A percentile compares a stretch with the other conserved stretches of the same genome.
Evolutionary conservation across 2,329 filamentous ascomycete species (phyloP).

Genomic region (Pseudogymnoascus sp.): DNA sequence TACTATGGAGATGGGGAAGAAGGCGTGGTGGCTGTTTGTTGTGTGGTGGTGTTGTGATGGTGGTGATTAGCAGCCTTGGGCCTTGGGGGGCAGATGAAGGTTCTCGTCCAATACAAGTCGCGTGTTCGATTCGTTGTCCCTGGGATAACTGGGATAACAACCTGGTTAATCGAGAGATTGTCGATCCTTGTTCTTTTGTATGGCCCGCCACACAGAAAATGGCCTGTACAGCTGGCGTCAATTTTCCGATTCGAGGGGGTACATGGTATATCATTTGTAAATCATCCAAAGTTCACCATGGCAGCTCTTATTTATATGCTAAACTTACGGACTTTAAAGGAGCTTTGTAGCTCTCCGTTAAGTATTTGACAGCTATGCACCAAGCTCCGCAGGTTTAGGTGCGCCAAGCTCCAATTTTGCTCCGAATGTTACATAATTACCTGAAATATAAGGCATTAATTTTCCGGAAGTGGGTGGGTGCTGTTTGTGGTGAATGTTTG

Average conservation of each 20-base stretch:
- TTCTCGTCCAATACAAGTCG: conserved; percentile 5
- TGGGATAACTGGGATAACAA: conserved; percentile 6
- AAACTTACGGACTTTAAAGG: background rate
- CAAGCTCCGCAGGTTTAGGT: background rate
- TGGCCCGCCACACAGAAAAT: background rate
- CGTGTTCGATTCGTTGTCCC: conserved; percentile 4
- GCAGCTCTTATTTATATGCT: background rate
- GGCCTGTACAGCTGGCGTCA: background rate
- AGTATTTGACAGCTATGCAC: background rate
- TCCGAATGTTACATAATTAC: background rate
- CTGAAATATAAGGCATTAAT: background rate
- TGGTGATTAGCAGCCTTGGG: background rate
- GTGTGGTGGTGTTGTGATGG: background rate
- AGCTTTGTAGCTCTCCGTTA: background rate
- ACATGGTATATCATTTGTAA: background rate
- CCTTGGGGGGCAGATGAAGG: background rate
- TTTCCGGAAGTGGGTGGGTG: background rate
- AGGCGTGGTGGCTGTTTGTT: background rate
- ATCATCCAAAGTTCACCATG: background rate
- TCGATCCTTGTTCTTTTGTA: background rate
- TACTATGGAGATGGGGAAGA: background rate
- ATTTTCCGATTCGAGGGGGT: background rate
- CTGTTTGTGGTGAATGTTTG: background rate
- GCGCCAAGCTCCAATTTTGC: background rate
- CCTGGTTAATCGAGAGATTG: conserved; percentile 3